Evolutionary conservation across 208 protist genomes (phyloP).

Genomic region (Acanthamoeba castellanii): DNA sequence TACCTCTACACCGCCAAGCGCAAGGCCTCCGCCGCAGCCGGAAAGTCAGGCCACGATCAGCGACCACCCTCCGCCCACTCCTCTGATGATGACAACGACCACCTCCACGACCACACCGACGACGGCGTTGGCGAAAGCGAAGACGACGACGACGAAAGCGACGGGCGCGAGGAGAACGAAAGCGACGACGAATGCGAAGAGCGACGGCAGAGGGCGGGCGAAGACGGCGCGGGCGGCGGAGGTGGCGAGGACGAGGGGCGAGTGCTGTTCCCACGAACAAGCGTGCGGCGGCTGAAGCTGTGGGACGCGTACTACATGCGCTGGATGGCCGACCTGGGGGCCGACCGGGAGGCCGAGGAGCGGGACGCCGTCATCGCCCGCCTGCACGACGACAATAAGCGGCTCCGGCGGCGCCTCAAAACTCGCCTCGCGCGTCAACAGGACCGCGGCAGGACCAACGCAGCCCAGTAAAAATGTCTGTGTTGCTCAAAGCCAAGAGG

Average conservation of each 20-base stretch:
- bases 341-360: background rate
- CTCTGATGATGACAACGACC: background rate
- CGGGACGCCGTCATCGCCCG: background rate
- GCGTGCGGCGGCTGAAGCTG: background rate
- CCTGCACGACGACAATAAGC: background rate
- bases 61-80: too few species aligned
- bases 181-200: background rate
- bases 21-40: too few species aligned
- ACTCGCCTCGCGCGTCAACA: too few species aligned
- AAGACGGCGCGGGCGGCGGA: too few species aligned
- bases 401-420: background rate
- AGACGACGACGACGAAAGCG: background rate
- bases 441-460: too few species aligned
- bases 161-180: background rate
- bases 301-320: background rate
- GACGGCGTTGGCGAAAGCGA: too few species aligned
- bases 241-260: background rate
- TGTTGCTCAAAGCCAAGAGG: too few species aligned
- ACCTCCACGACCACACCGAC: background rate
- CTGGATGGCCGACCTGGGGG: background rate
- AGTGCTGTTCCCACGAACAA: slow-evolving; percentile 3
- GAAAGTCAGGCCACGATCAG: too few species aligned
- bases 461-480: too few species aligned
- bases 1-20: background rate
- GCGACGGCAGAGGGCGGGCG: too few species aligned